These are phyloP conservation scores for Fusarium nodosum DNA, from an alignment of 2,329 filamentous ascomycete genomes.

Conservation along the genomic window DNA sequence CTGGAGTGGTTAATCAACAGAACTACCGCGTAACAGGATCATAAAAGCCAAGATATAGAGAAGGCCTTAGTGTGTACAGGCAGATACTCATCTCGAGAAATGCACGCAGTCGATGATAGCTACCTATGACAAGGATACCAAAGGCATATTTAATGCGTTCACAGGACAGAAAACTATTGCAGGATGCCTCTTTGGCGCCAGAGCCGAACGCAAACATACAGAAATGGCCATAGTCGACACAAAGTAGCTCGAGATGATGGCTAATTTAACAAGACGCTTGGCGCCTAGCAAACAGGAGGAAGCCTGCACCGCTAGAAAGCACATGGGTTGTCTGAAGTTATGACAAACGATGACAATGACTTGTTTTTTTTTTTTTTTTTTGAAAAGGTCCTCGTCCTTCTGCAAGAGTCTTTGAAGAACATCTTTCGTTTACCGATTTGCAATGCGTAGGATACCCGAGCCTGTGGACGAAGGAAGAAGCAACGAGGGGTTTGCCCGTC, in stretches of 20 bases:
- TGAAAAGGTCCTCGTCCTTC: background rate
- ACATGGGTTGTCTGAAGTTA: background rate
- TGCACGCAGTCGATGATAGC: background rate
- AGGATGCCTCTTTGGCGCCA: constrained; percentile 12
- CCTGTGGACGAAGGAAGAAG: constrained; percentile 21
- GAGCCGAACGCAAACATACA: background rate
- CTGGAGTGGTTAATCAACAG: background rate
- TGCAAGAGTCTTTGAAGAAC: background rate
- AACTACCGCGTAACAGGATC: background rate
- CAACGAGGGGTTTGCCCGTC: constrained; percentile 10
- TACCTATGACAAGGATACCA: background rate
- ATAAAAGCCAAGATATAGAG: background rate
- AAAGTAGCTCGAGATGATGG: background rate
- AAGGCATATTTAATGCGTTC: background rate
- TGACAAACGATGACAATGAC: background rate
- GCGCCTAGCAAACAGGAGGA: constrained; percentile 9
- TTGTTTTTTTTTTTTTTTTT: background rate
- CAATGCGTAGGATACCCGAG: background rate
- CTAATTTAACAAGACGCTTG: background rate
- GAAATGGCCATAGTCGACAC: background rate
- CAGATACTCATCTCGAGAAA: background rate
- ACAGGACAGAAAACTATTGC: background rate
- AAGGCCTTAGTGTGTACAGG: background rate
- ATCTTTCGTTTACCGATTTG: background rate
- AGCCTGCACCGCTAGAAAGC: constrained; percentile 5